These are phyloP conservation scores for Ophiocordyceps unilateralis DNA, from an alignment of 2,329 filamentous ascomycete genomes.

Conservation along the genomic window DNA sequence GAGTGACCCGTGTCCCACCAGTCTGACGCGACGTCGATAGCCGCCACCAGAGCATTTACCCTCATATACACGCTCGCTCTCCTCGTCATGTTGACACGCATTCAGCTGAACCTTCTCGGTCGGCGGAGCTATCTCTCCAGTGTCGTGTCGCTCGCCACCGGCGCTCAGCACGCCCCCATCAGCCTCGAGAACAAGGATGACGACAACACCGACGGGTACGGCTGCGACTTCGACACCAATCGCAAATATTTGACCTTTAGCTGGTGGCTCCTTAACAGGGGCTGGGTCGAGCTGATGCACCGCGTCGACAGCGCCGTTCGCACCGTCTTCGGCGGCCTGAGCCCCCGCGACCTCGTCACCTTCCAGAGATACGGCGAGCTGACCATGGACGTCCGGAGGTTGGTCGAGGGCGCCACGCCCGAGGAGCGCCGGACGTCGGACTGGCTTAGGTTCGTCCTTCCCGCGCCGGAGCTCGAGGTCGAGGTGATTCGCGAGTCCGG, in stretches of 20 bases:
- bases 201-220: constrained; percentile 68
- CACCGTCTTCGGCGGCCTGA: constrained; percentile 76
- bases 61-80: constrained; percentile 82
- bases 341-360: constrained; percentile 74
- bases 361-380: constrained; percentile 66
- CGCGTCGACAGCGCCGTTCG: constrained; percentile 75
- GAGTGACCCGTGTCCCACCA: too few relatives aligned
- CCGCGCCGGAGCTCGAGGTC: constrained; percentile 60
- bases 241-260: constrained; percentile 88
- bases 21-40: constrained; percentile 19
- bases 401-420: constrained; percentile 50
- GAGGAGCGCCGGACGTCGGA: constrained; percentile 27
- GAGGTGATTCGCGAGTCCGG: constrained; percentile 76
- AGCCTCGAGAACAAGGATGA: constrained; percentile 88
- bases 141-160: constrained; percentile 77
- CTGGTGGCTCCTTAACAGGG: constrained; percentile 91
- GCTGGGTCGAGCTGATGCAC: constrained; percentile 68
- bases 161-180: constrained; percentile 57
- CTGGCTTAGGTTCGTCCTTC: constrained; percentile 77
- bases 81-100: constrained; percentile 77
- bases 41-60: constrained; percentile 80
- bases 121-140: constrained; percentile 91
- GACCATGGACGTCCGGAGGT: constrained; percentile 66
- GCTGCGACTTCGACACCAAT: constrained; percentile 92
- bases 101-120: constrained; percentile 93